Base-by-base conservation (phyloP, 2,329 filamentous ascomycete species). In the Pseudogymnoascus sp. region DNA sequence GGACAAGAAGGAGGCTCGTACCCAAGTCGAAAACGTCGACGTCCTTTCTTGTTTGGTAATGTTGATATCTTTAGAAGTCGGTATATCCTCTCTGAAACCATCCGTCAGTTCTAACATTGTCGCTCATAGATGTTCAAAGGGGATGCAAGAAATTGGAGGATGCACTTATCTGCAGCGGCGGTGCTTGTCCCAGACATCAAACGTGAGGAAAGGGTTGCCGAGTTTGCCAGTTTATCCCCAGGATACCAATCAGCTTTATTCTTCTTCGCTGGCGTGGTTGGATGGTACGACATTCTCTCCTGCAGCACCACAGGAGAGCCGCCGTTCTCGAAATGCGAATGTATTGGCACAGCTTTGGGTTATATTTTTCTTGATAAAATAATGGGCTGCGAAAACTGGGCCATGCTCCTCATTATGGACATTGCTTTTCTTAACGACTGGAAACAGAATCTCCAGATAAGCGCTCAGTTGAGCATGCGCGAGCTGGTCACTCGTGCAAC, bases 321-420 rank as follows among this genome's bases (percentile, higher is more conserved):
- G 10, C 50, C 50, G n/a, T 56, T 56, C 28, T 56, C 50, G 5
- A 18, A 7, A 7, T 56, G 50, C 50, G 50, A 56, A 56, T 56
- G 50, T 34, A 11, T 56, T 34, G 10, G 18, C 28, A n/a, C 28
- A 7, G 25, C 50, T 18, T 69, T 73, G 36, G 69, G 73, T 1
- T 80, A 80, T 0, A 72, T 83, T 10, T 72, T 76, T 38, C 74
- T 85, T 61, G 78, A 81, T 34, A 78, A 79, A 28, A 79, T 83
- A 60, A 70, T 82, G 28, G 84, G 84, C 2, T 76, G 83, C 63
- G 75, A 82, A 59, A 86, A 84, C 70, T 84, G 82, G 81, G 78
- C 79, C 1, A 65, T 87, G 50, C 73, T 81, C 34, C 71, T 77
- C 5, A 77, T 87, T 31, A 78, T 78, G 12, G 78, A 84, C 31